Evolutionary conservation across 2,329 filamentous ascomycete genomes (phyloP).

Genomic region (Dothidotthia symphoricarpi): DNA sequence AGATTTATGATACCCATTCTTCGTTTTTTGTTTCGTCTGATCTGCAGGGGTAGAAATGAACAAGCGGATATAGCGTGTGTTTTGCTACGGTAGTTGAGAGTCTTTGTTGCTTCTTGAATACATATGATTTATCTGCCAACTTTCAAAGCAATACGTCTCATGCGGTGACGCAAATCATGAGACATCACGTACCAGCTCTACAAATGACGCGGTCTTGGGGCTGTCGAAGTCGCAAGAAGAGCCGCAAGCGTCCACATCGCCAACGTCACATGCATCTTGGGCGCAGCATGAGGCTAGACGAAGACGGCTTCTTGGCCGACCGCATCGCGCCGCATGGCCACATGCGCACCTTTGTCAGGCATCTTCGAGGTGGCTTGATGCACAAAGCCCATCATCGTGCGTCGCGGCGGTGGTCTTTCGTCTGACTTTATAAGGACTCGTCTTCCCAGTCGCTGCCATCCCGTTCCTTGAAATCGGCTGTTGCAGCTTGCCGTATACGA

Average conservation of each 20-base stretch:
- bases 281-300: slow-evolving; percentile 22
- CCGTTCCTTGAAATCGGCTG: slow-evolving; percentile 1
- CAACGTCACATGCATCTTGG: slow-evolving; percentile 18
- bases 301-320: not conserved
- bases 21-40: no score
- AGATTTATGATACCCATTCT: no score
- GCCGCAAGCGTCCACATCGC: slow-evolving; percentile 7
- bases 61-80: no score
- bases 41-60: no score
- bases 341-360: slow-evolving; percentile 12
- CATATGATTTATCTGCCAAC: not conserved
- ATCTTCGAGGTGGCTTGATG: slow-evolving; percentile 9
- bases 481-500: slow-evolving; percentile 8
- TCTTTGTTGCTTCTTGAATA: no score
- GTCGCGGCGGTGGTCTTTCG: slow-evolving; percentile 3
- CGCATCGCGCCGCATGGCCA: slow-evolving; percentile 1
- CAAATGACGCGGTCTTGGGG: slow-evolving; percentile 31
- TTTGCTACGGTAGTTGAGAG: no score
- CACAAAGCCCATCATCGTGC: slow-evolving; percentile 5
- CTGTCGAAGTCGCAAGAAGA: slow-evolving; percentile 4
- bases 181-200: not conserved
- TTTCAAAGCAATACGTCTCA: slow-evolving; percentile 1
- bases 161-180: slow-evolving; percentile 10
- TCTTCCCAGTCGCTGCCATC: slow-evolving; percentile 7
- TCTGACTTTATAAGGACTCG: slow-evolving; percentile 13